Evolutionary conservation across 1,284 basidiomycete species (phyloP).

Genomic region (Malassezia pachydermatis): DNA sequence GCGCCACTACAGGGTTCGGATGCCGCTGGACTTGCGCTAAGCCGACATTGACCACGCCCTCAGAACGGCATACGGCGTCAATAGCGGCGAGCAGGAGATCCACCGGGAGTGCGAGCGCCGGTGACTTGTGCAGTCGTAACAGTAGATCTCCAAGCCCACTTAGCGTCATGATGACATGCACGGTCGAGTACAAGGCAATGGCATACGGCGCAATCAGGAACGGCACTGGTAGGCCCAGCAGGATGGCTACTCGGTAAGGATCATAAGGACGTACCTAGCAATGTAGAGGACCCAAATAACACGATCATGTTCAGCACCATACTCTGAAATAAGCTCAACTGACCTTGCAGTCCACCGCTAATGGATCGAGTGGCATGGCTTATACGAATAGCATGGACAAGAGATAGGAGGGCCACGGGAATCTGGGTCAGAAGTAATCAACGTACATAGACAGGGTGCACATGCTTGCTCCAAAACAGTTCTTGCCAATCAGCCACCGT

Average conservation of each 20-base stretch:
- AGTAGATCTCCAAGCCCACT: slow-evolving; percentile 18
- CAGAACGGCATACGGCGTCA: slow-evolving; percentile 30
- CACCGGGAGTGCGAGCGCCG: slow-evolving; percentile 14
- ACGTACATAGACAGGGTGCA: slow-evolving; percentile 12
- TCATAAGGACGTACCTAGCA: background rate
- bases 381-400: slow-evolving; percentile 28
- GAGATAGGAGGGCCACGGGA: slow-evolving; percentile 21
- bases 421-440: slow-evolving; percentile 5
- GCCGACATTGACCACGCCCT: slow-evolving; percentile 31
- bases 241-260: slow-evolving; percentile 6
- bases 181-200: slow-evolving; percentile 26
- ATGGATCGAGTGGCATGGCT: slow-evolving; percentile 32
- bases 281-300: slow-evolving; percentile 26
- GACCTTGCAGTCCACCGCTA: slow-evolving; percentile 19
- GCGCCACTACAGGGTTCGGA: slow-evolving; percentile 18
- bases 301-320: slow-evolving; percentile 30
- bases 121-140: slow-evolving; percentile 9
- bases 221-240: slow-evolving; percentile 26
- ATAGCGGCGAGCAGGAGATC: slow-evolving; percentile 25
- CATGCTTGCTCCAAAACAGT: slow-evolving; percentile 4
- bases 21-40: slow-evolving; percentile 23
- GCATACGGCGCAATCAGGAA: slow-evolving; percentile 23
- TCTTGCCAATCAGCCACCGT: slow-evolving; percentile 14
- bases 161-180: slow-evolving; percentile 20
- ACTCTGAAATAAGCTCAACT: slow-evolving; percentile 25